phyloP scores from a whole-genome alignment of 768 basidiomycete genomes.

The Tricholoma sp. region DNA sequence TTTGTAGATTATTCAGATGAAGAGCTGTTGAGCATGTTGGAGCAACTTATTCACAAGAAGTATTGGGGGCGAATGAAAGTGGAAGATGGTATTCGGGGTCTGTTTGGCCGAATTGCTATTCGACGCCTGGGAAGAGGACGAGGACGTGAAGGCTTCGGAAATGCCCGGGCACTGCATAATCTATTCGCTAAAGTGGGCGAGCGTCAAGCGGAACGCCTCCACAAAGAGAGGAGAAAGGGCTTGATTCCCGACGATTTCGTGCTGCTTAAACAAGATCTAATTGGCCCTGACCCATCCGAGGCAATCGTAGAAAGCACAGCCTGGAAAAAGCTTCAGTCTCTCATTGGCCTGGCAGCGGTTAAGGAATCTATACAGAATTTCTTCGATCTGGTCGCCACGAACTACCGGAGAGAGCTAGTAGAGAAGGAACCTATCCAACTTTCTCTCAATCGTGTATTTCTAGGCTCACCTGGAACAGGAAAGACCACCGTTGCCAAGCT shows the following conservation, averaged over 20 bases:
- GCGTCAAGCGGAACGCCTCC: conserved; percentile 50
- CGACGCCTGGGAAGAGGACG: conserved; percentile 60
- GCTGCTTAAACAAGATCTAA: conserved; percentile 49
- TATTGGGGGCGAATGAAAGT: conserved; percentile 48
- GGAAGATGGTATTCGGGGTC: conserved; percentile 47
- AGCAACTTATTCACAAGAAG: conserved; percentile 38
- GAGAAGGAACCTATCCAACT: conserved; percentile 49
- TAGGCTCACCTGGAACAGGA: conserved; percentile 67
- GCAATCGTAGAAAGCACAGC: conserved; percentile 40
- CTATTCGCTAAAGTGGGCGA: conserved; percentile 40
- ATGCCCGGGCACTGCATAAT: conserved; percentile 57
- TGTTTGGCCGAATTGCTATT: conserved; percentile 52
- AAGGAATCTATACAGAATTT: conserved; percentile 49
- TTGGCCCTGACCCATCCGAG: conserved; percentile 57
- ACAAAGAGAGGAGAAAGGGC: conserved; percentile 35
- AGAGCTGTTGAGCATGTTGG: conserved; percentile 54
- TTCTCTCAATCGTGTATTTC: conserved; percentile 60
- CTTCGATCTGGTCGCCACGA: conserved; percentile 40
- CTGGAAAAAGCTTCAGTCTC: conserved; percentile 45
- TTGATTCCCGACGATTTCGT: conserved; percentile 42
- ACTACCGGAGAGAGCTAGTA: conserved; percentile 55
- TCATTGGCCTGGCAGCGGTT: conserved; percentile 54
- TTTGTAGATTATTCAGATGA: conserved; percentile 59
- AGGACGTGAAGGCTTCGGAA: conserved; percentile 58
- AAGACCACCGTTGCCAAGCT: conserved; percentile 68